These are phyloP conservation scores for Dalechampia spathulata DNA, from an alignment of 441 rosid genomes.

Conservation along the genomic window DNA sequence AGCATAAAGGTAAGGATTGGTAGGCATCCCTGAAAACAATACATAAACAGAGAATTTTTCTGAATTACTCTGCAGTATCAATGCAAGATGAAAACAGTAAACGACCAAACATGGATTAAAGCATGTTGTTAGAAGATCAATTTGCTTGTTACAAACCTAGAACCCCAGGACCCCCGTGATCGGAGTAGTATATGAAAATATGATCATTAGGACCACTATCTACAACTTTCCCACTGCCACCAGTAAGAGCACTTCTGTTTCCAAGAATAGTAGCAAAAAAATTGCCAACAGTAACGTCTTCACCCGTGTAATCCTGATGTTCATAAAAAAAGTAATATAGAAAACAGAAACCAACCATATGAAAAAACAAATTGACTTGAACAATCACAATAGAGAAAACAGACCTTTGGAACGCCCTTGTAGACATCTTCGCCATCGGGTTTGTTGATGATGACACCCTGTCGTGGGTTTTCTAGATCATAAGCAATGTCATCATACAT, in stretches of 20 bases:
- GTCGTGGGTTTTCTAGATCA: conserved; percentile 74
- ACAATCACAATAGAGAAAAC: background rate
- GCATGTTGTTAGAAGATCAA: background rate
- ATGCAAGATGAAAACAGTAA: background rate
- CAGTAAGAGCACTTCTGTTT: conserved; percentile 58
- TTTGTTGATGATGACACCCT: conserved; percentile 68
- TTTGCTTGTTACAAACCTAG: conserved; percentile 52
- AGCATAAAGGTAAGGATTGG: conserved; percentile 71
- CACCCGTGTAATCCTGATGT: conserved; percentile 82
- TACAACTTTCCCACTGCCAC: conserved; percentile 90
- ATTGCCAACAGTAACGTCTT: conserved; percentile 58
- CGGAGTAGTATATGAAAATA: conserved; percentile 76
- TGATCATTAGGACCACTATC: conserved; percentile 89
- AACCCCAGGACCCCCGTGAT: conserved; percentile 97
- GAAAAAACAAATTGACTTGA: background rate
- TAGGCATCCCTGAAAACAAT: conserved; percentile 72
- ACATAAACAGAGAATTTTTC: background rate
- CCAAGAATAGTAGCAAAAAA: conserved; percentile 80
- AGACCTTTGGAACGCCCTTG: conserved; percentile 82
- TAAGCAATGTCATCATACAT: conserved; percentile 93
- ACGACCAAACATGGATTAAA: background rate
- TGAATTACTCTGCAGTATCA: background rate
- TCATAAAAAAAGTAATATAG: background rate
- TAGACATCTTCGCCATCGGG: conserved; percentile 91
- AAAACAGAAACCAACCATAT: background rate